A percentile compares a stretch with the other conserved stretches of the same genome.
Conservation (phyloP, 73 alveolate species). For the Halteria grandinella region DNA sequence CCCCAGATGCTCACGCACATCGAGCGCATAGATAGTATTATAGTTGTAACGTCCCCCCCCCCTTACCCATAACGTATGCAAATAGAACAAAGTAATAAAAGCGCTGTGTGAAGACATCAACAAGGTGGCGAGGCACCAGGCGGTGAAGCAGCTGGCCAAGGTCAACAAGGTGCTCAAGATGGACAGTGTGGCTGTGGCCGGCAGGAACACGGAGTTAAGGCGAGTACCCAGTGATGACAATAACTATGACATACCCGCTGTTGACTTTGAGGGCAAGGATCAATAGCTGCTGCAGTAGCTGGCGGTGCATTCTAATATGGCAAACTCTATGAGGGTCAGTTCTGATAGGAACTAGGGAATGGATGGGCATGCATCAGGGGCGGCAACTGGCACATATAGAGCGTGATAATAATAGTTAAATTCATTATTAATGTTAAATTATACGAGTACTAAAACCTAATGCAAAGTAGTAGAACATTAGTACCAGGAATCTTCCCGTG, state of each 20-base stretch:
- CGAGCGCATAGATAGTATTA: slow-evolving; percentile 35
- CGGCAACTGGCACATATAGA: no score
- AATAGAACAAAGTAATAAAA: slow-evolving; percentile 17
- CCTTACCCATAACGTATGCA: neutral
- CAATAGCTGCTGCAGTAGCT: no score
- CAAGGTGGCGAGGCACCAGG: slow-evolving; percentile 11
- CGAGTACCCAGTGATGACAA: slow-evolving; percentile 43
- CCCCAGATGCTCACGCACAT: slow-evolving; percentile 32
- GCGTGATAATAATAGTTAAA: no score
- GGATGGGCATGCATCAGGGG: no score
- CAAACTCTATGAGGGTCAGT: no score
- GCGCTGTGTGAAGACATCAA: slow-evolving; percentile 21
- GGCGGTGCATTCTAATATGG: no score
- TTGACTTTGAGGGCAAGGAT: slow-evolving; percentile 29
- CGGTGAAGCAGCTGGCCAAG: slow-evolving; percentile 20
- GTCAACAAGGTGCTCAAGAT: slow-evolving; percentile 16
- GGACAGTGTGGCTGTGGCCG: slow-evolving; percentile 21
- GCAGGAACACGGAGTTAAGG: slow-evolving; percentile 5
- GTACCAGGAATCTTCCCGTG: slow-evolving; percentile 49
- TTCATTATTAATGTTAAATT: no score
- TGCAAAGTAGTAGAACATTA: slow-evolving; percentile 42
- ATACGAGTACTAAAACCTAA: slow-evolving; percentile 48
- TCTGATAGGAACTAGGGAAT: no score
- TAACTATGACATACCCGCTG: slow-evolving; percentile 20
- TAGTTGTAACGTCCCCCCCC: slow-evolving; percentile 32